Evolutionary conservation across 805 yeast species (phyloP).

Genomic region (Candida boleticola): DNA sequence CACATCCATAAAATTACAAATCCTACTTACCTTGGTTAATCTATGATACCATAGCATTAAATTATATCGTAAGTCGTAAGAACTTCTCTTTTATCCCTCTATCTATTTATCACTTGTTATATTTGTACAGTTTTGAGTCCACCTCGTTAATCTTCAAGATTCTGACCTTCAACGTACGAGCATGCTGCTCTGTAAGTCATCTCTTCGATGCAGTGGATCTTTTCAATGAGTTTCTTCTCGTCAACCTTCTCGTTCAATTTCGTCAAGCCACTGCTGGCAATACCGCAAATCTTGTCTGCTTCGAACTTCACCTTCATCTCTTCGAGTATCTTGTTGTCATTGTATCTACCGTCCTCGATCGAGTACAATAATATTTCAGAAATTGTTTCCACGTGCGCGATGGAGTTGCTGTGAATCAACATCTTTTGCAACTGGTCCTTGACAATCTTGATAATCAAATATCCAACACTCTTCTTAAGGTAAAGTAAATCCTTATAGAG

Average conservation of each 20-base stretch:
- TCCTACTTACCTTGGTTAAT: too few relatives aligned
- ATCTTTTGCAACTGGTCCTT: slow-evolving; percentile 23
- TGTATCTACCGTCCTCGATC: slow-evolving; percentile 11
- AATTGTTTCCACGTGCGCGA: slow-evolving; percentile 25
- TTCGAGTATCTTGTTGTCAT: slow-evolving; percentile 17
- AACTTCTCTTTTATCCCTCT: too few relatives aligned
- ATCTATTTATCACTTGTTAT: too few relatives aligned
- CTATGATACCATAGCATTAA: not conserved
- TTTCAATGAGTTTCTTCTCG: slow-evolving; percentile 5
- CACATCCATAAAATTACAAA: too few relatives aligned
- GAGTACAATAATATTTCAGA: slow-evolving; percentile 24
- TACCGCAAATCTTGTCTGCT: not conserved
- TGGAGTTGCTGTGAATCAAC: slow-evolving; percentile 25
- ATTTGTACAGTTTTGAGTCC: too few relatives aligned
- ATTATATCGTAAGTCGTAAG: too few relatives aligned
- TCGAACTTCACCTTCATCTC: slow-evolving; percentile 12
- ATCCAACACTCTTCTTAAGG: slow-evolving; percentile 17
- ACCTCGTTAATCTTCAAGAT: slow-evolving; percentile 33
- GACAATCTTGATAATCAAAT: slow-evolving; percentile 30
- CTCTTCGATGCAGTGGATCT: slow-evolving; percentile 23
- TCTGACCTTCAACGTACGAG: slow-evolving; percentile 32
- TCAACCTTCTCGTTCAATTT: slow-evolving; percentile 1
- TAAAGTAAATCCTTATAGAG: slow-evolving; percentile 26
- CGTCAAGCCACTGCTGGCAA: not conserved
- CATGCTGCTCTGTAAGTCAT: slow-evolving; percentile 39